These are phyloP conservation scores for Salvia rosmarinus DNA, from an alignment of 257 asterid species.

Conservation along the genomic window DNA sequence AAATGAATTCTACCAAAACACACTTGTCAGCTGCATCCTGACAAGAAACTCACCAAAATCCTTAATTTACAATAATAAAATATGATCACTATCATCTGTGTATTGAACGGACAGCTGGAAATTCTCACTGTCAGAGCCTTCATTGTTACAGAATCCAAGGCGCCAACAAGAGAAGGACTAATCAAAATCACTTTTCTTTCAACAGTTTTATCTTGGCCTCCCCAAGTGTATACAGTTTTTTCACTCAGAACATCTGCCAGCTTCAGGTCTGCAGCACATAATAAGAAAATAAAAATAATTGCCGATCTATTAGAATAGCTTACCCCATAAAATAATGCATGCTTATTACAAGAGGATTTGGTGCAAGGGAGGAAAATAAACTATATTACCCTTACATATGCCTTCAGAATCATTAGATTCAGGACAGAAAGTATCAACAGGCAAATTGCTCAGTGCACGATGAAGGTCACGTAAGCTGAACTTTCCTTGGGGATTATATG, in stretches of 20 bases:
- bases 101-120: conserved; percentile 34
- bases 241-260: conserved; percentile 66
- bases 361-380: not conserved
- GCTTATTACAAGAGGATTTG: conserved; percentile 10
- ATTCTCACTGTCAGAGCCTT: conserved; percentile 70
- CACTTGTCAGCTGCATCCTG: conserved; percentile 83
- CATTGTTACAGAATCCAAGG: conserved; percentile 59
- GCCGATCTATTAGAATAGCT: conserved; percentile 18
- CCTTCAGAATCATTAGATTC: conserved; percentile 49
- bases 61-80: conserved; percentile 19
- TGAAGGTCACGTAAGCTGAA: conserved; percentile 89
- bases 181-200: conserved; percentile 67
- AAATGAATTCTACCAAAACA: conserved; percentile 67
- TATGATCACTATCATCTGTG: conserved; percentile 21
- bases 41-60: conserved; percentile 37
- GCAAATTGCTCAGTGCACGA: conserved; percentile 78
- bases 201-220: conserved; percentile 47
- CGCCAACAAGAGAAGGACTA: conserved; percentile 54
- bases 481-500: conserved; percentile 78
- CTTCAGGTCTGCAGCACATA: conserved; percentile 59
- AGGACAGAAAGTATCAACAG: conserved; percentile 68
- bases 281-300: conserved; percentile 25
- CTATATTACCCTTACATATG: conserved; percentile 46
- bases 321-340: not conserved
- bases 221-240: conserved; percentile 59